These are phyloP conservation scores for Euryodendron excelsum DNA, from an alignment of 148 eudicot species.

Conservation along the genomic window DNA sequence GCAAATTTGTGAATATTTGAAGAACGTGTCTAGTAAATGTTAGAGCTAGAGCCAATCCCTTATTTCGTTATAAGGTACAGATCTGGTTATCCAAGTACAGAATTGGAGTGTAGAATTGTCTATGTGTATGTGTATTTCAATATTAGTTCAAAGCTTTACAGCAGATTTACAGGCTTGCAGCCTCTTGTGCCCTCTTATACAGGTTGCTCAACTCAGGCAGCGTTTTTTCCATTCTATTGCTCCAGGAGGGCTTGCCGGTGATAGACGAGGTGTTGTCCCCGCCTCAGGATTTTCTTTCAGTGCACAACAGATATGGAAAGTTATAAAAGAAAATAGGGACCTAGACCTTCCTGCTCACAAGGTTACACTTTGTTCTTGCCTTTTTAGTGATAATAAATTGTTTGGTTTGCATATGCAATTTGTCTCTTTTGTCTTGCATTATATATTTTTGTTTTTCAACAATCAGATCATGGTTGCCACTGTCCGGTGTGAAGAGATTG, in stretches of 20 bases:
- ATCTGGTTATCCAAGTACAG: neutral
- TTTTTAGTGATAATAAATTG: neutral
- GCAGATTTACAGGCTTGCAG: neutral
- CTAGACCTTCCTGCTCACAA: conserved; percentile 38
- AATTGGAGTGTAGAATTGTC: neutral
- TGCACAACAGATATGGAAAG: conserved; percentile 32
- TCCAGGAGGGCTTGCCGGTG: conserved; percentile 36
- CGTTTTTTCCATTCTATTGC: conserved; percentile 29
- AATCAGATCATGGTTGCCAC: conserved; percentile 40
- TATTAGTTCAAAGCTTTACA: neutral
- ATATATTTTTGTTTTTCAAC: neutral
- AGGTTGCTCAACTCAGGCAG: conserved; percentile 28
- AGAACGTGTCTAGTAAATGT: neutral
- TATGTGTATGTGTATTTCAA: neutral
- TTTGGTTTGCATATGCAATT: neutral
- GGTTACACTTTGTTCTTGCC: conserved; percentile 14
- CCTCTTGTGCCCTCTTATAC: neutral
- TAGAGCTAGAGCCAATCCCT: neutral
- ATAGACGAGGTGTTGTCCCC: conserved; percentile 30
- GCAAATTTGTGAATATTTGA: neutral
- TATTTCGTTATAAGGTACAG: neutral
- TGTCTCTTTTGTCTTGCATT: neutral
- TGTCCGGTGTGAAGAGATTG: conserved; percentile 42
- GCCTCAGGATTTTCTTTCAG: conserved; percentile 36
- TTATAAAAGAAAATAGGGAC: conserved; percentile 29